Percentiles rank a stretch among this genome's conserved stretches.
These are phyloP conservation scores for Aegle marmelos DNA, from an alignment of 345 rosid genomes.

Conservation along the genomic window DNA sequence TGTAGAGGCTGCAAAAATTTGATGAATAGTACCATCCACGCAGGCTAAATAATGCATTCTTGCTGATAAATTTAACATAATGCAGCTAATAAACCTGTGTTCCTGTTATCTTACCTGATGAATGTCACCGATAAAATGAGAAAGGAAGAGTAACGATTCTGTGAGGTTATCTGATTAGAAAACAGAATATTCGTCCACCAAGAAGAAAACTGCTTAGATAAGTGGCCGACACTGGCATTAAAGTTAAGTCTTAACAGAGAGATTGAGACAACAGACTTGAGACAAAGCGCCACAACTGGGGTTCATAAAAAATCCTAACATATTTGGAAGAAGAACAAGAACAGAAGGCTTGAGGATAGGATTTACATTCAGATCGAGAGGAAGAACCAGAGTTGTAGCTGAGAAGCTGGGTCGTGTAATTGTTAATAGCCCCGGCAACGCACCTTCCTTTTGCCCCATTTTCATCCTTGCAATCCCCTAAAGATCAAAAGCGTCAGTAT, in stretches of 20 bases:
- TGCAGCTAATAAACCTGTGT: background rate
- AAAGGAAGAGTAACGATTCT: slow-evolving; percentile 81
- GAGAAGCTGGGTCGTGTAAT: slow-evolving; percentile 90
- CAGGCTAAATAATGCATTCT: background rate
- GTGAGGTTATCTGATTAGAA: slow-evolving; percentile 71
- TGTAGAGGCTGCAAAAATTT: slow-evolving; percentile 63
- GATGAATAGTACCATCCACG: background rate
- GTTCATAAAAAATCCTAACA: no score
- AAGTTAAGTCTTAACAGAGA: no score
- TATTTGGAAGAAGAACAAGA: no score
- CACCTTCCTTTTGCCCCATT: slow-evolving; percentile 60
- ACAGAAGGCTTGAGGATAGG: background rate
- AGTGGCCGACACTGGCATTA: no score
- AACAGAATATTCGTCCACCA: background rate
- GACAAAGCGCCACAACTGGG: no score
- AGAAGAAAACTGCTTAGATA: background rate
- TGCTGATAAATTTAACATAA: background rate
- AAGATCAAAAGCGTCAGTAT: background rate
- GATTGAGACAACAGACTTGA: no score
- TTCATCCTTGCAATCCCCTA: slow-evolving; percentile 91
- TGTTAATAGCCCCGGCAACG: slow-evolving; percentile 85
- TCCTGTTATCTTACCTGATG: slow-evolving; percentile 57
- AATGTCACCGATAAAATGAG: slow-evolving; percentile 88
- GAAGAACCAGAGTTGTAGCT: slow-evolving; percentile 43
- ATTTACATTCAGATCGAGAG: slow-evolving; percentile 45